phyloP scores from a whole-genome alignment of 352 stramenopile genomes.

The Thalassiosira mediterranea region DNA sequence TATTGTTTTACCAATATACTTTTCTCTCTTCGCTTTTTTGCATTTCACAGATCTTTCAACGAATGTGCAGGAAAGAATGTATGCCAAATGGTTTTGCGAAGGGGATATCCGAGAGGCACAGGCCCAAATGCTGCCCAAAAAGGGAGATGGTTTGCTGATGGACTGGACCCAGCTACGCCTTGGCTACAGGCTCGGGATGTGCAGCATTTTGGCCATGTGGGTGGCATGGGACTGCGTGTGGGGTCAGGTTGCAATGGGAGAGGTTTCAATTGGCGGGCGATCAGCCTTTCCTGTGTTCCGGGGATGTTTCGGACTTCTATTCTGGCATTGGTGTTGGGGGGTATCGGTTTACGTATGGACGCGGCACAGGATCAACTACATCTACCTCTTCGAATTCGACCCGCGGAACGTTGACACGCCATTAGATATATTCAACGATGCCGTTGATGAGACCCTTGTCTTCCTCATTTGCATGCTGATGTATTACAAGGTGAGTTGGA shows the following conservation, averaged over 20 bases:
- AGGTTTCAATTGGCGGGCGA: slow-evolving; percentile 78
- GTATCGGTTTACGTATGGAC: slow-evolving; percentile 93
- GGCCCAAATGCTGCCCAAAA: slow-evolving; percentile 85
- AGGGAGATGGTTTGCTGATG: slow-evolving; percentile 84
- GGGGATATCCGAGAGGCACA: slow-evolving; percentile 81
- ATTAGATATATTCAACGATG: slow-evolving; percentile 93
- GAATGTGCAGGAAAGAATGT: slow-evolving; percentile 65
- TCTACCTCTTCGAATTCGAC: slow-evolving; percentile 95
- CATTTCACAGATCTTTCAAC: slow-evolving; percentile 32
- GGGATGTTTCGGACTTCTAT: slow-evolving; percentile 91
- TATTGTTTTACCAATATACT: background rate
- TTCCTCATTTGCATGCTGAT: slow-evolving; percentile 93
- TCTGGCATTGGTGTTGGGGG: slow-evolving; percentile 95
- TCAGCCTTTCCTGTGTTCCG: slow-evolving; percentile 93
- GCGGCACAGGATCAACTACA: slow-evolving; percentile 89
- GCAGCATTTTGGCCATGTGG: slow-evolving; percentile 85
- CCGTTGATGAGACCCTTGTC: slow-evolving; percentile 94
- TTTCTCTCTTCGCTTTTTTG: background rate
- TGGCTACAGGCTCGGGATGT: slow-evolving; percentile 87
- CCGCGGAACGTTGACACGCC: slow-evolving; percentile 84
- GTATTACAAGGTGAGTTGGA: slow-evolving; percentile 96
- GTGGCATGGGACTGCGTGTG: slow-evolving; percentile 94
- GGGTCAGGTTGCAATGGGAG: slow-evolving; percentile 69
- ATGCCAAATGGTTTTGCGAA: slow-evolving; percentile 85
- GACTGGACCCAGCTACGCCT: slow-evolving; percentile 86